Base-by-base conservation (phyloP, 257 asterid genomes). In the Jasminum sambac region DNA sequence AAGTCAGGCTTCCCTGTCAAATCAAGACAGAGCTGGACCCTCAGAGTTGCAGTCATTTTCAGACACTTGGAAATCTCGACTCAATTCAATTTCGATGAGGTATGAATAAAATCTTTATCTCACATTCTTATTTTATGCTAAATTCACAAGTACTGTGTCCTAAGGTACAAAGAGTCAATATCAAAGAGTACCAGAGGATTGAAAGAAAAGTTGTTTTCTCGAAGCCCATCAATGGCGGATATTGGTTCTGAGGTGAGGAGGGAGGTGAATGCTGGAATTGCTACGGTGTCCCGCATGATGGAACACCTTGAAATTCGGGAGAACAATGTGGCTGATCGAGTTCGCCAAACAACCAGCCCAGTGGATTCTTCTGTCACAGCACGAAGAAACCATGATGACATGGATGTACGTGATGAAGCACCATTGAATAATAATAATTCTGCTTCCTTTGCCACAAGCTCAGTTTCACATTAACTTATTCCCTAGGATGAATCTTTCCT, bases 201-300 rank as follows among this genome's bases (percentile, higher is more conserved):
- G 96, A 94, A 88, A 80, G 99, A 94, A 74, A 91, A 84, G 85
- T 78, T 94, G 71, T 91, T 94, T 78, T 84, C 96, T 64, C 87
- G 95, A 60, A 91, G 82, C 86, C 67, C 87, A 63, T 87, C 96
- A 30, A 81, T 89, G 90, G 81, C 92, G 43, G 97, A 90, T 69
- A 85, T 87, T 55, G 85, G 97, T 65, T 80, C 88, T 64, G 96
- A 89, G 73, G 95, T 79, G 44, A 81, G 82, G 86, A 88, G 86
- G 77, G 96, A 88, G 84, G 85, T 86, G 63, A 88, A 83, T 82
- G 89, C 88, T 57, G 98, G 96, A 68, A 82, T 89, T 64, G 94
- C 97, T 48, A 80, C 91, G 72, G 91, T 92, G 23, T 83, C 98
- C 58, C 88, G 90, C 78, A 83, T 93, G 92, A 90, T 91, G 96